Base-by-base conservation (phyloP, 169 alveolate genomes). In the Eimeria maxima region DNA sequence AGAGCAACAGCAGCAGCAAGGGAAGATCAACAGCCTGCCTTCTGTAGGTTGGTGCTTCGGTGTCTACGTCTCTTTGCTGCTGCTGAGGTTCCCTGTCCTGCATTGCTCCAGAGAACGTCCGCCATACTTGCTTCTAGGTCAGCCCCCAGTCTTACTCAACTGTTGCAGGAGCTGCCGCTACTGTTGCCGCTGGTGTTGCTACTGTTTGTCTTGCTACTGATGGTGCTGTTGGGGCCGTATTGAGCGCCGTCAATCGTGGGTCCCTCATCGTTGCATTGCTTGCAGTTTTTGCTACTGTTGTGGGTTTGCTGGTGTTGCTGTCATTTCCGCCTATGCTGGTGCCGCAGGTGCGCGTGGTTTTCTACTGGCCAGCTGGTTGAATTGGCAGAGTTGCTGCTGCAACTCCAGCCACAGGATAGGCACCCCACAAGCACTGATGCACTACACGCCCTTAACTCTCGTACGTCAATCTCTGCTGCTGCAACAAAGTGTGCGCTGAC, bases 311-410 rank as follows among this genome's bases (percentile, higher is more conserved):
- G 47, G 5, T 10, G 8, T 18, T 83, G 38, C 55, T 55, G 74
- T 29, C 24, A 14, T 16, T 20, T 4, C 50, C 57, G 80, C 63
- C 38, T 65, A 80, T 86, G 93, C 93, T 60, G 93, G 22, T 86
- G 93, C 93, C 24, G 80, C 93, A 86, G 93, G 69, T 60, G 63
- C 93, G 63, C 10, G 20, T 86, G 93, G 93, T 86, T 86, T 86
- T 86, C 93, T 60, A 57, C 60, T 8, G 93, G 67, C 24, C 93
- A 86, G 93, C 78, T 86, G 78, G 80, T 86, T 44, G 93, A 86
- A 38, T 4, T 86, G 93, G 76, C 93, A 20, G 93, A 86, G 80
- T 22, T 86, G 93, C 78, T 86, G 93, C 45, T 60, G 55, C 80
- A 86, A 38, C 78, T 86, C 24, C 91, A 53, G 91, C 73, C 47